phyloP scores from a whole-genome alignment of 169 alveolate genomes.

The Cyclospora cayetanensis region DNA sequence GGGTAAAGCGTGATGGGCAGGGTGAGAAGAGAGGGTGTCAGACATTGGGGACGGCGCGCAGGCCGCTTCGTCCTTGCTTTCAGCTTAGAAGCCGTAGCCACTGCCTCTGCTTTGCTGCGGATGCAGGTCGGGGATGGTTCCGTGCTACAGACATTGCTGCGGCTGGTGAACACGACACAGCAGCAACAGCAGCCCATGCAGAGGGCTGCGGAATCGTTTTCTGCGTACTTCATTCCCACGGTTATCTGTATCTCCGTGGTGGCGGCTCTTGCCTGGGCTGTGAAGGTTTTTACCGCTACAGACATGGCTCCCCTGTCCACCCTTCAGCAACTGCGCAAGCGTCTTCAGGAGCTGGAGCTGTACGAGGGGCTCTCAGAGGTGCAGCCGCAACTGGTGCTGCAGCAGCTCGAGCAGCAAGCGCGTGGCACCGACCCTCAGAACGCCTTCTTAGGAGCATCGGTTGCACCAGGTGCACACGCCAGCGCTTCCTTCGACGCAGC shows the following conservation, averaged over 20 bases:
- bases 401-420: background rate
- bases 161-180: conserved; percentile 42
- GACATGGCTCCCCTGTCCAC: conserved; percentile 31
- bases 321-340: conserved; percentile 58
- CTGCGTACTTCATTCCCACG: conserved; percentile 53
- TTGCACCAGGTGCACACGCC: conserved; percentile 6
- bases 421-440: background rate
- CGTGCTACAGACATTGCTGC: conserved; percentile 57
- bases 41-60: too few species aligned
- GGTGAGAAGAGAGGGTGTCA: too few species aligned
- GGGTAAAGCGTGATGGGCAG: too few species aligned
- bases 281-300: conserved; percentile 11
- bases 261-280: conserved; percentile 37
- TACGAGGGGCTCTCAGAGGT: conserved; percentile 21
- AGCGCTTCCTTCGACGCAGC: background rate
- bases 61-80: too few species aligned
- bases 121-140: conserved; percentile 58
- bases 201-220: conserved; percentile 55
- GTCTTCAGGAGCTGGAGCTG: conserved; percentile 10
- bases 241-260: conserved; percentile 26
- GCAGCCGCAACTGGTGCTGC: conserved; percentile 14
- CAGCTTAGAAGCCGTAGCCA: too few species aligned
- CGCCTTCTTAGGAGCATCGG: background rate
- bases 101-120: background rate
- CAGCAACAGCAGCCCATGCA: conserved; percentile 35